Conservation (phyloP, 495 filamentous ascomycete genomes). For the Tuber microsphaerosporum region DNA sequence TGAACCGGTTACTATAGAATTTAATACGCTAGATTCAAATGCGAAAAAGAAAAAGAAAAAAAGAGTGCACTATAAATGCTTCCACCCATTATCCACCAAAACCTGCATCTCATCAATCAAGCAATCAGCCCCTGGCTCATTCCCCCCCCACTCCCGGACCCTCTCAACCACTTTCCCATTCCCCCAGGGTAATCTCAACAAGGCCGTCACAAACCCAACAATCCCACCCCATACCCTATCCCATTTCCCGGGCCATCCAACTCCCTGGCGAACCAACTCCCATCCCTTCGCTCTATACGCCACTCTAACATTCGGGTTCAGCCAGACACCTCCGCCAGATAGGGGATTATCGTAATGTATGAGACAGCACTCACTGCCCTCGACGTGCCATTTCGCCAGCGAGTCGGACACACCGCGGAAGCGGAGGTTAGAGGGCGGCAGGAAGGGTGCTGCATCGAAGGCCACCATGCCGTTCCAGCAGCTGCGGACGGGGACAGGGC, state of each 20-base stretch:
- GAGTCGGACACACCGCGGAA: constrained; percentile 68
- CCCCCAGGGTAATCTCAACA: constrained; percentile 41
- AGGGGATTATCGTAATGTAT: constrained; percentile 68
- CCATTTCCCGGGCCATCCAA: constrained; percentile 44
- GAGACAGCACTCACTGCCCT: constrained; percentile 76
- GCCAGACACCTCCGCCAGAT: constrained; percentile 55
- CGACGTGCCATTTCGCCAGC: constrained; percentile 61
- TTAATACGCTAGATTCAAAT: too few relatives aligned
- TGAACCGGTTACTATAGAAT: neutral
- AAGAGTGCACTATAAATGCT: constrained; percentile 53
- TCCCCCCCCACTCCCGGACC: constrained; percentile 35
- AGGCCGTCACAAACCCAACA: constrained; percentile 5
- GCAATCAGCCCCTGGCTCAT: constrained; percentile 56
- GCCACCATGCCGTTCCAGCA: constrained; percentile 81
- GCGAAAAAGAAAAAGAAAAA: too few relatives aligned
- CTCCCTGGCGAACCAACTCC: constrained; percentile 46
- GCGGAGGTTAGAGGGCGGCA: constrained; percentile 45
- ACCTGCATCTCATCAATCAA: constrained; percentile 83
- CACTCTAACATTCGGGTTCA: constrained; percentile 74
- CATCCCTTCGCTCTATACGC: constrained; percentile 60
- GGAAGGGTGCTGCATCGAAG: constrained; percentile 57
- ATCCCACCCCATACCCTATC: constrained; percentile 37
- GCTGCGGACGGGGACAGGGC: constrained; percentile 60
- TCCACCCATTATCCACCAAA: constrained; percentile 66
- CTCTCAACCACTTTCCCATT: constrained; percentile 38